phyloP scores from a whole-genome alignment of 306 rosid species.

The Spatholobus suberectus region DNA sequence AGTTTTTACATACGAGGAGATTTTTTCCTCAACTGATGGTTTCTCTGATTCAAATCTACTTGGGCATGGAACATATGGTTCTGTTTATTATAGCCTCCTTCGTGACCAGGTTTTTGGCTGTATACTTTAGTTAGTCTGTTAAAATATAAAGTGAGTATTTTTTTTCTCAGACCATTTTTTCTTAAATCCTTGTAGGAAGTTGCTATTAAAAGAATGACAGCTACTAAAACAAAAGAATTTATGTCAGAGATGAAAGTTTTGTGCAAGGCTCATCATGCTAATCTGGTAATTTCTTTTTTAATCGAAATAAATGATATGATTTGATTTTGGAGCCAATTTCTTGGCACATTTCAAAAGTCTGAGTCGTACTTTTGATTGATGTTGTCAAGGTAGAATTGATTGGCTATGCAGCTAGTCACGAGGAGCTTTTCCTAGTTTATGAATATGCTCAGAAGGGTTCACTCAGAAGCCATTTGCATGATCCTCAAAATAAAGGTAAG shows the following conservation, averaged over 20 bases:
- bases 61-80: conserved; percentile 96
- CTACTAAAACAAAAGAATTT: conserved; percentile 91
- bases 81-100: conserved; percentile 83
- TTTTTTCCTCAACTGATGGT: conserved; percentile 71
- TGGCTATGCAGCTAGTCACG: conserved; percentile 90
- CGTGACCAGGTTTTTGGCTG: conserved; percentile 75
- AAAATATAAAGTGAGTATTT: background rate
- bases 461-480: conserved; percentile 88
- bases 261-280: conserved; percentile 96
- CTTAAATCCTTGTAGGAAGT: conserved; percentile 75
- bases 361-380: conserved; percentile 51
- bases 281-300: conserved; percentile 70
- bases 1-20: conserved; percentile 81
- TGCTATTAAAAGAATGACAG: conserved; percentile 96
- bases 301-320: conserved; percentile 7
- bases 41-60: conserved; percentile 92
- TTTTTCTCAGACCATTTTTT: conserved; percentile 28
- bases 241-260: conserved; percentile 90
- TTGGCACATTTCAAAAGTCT: conserved; percentile 42
- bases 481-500: conserved; percentile 93
- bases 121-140: conserved; percentile 31
- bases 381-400: conserved; percentile 98
- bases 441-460: conserved; percentile 98
- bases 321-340: conserved; percentile 46
- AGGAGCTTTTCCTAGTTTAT: conserved; percentile 85